Conservation (phyloP, 805 yeast genomes). For the Geotrichum ghanense region DNA sequence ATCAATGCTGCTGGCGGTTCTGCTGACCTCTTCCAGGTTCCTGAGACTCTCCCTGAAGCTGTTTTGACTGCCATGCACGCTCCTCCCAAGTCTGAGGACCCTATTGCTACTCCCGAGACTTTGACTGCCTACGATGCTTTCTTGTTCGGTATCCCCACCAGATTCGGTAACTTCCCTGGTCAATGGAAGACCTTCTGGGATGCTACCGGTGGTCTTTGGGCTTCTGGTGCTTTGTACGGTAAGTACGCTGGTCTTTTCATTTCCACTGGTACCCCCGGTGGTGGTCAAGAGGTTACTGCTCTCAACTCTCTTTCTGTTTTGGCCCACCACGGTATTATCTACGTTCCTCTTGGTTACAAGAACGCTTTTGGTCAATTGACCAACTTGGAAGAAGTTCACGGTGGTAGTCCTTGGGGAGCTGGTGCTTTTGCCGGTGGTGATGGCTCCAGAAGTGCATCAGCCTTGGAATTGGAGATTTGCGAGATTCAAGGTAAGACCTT, state of each 20-base stretch:
- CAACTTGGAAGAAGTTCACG: constrained; percentile 56
- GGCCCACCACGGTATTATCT: constrained; percentile 69
- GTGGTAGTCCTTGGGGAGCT: constrained; percentile 83
- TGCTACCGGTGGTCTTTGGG: constrained; percentile 68
- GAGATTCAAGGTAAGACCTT: constrained; percentile 57
- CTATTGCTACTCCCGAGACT: constrained; percentile 46
- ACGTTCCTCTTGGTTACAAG: constrained; percentile 66
- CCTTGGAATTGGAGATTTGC: constrained; percentile 55
- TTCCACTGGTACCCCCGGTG: constrained; percentile 62
- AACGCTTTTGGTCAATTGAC: constrained; percentile 43
- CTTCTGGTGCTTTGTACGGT: constrained; percentile 53
- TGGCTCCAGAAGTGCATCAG: constrained; percentile 60
- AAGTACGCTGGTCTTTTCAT: constrained; percentile 65
- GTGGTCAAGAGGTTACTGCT: constrained; percentile 70
- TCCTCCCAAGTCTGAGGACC: constrained; percentile 35
- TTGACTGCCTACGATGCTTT: constrained; percentile 59
- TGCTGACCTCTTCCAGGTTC: constrained; percentile 67
- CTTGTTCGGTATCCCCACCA: constrained; percentile 69
- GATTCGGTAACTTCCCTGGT: constrained; percentile 65
- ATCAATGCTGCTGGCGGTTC: constrained; percentile 56
- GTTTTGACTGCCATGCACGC: constrained; percentile 57
- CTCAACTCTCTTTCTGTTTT: constrained; percentile 46
- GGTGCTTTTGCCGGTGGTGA: constrained; percentile 67
- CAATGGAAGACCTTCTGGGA: constrained; percentile 74
- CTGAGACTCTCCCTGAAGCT: constrained; percentile 61